These are phyloP conservation scores for Naematelia encephala DNA, from an alignment of 768 basidiomycete species.

Conservation along the genomic window DNA sequence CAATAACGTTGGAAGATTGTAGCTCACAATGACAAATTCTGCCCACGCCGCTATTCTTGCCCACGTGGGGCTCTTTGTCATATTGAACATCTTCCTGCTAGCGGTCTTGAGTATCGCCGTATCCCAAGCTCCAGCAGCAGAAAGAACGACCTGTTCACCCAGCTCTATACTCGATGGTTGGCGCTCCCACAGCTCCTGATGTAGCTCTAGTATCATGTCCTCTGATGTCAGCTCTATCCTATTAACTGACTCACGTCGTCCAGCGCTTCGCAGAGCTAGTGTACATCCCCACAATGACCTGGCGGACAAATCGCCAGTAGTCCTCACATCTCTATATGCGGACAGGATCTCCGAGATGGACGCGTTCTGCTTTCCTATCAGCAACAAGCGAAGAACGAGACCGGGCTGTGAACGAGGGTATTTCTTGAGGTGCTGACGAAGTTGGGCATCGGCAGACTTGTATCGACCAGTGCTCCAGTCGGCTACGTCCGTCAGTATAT, in stretches of 20 bases:
- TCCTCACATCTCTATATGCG: constrained; percentile 17
- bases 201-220: constrained; percentile 28
- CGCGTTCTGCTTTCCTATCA: constrained; percentile 17
- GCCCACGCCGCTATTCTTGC: constrained; percentile 36
- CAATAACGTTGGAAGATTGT: not conserved
- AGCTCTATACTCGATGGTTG: constrained; percentile 16
- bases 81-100: constrained; percentile 36
- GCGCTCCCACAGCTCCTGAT: constrained; percentile 20
- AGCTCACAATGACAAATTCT: constrained; percentile 36
- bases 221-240: constrained; percentile 8
- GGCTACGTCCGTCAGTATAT: not conserved
- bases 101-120: constrained; percentile 16
- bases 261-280: constrained; percentile 14
- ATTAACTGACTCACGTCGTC: constrained; percentile 22
- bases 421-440: constrained; percentile 36
- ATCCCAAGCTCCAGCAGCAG: constrained; percentile 24
- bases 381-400: constrained; percentile 26
- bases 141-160: constrained; percentile 35
- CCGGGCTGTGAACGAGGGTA: constrained; percentile 38
- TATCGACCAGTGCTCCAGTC: constrained; percentile 21
- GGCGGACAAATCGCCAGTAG: constrained; percentile 24
- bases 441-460: constrained; percentile 22
- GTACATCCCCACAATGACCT: constrained; percentile 15
- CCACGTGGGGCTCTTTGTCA: constrained; percentile 30
- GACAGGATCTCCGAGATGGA: constrained; percentile 11